Evolutionary conservation across 176 grass and related monocot genomes (phyloP), one percentile per base, ranked within the genome.

Genomic region (Poa annua): DNA sequence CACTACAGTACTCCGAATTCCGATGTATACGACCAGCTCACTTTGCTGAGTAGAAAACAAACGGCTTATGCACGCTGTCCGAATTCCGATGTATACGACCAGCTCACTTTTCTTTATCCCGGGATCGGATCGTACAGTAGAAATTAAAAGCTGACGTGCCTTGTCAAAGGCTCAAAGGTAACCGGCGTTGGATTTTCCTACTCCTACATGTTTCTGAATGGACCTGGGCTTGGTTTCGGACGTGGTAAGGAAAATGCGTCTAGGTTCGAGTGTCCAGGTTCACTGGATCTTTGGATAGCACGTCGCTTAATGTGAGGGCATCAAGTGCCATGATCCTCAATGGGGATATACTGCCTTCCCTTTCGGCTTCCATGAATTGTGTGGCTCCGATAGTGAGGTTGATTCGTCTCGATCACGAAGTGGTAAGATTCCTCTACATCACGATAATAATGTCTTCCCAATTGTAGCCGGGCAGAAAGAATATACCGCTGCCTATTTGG

Each of bases 141-240:
- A 45, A 53, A 85, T 33, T 33, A 8, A 77, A 81, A 0, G 14
- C 70, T 41, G 39, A 8, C 41, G 15, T 26, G 4, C 50, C 71
- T 52, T 33, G 60, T 81, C 54, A 24, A 49, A 44, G 41, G 79
- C 8, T 55, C 63, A 35, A 76, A 48, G 71, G 70, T 47, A 20
- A 59, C 51, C 38, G 47, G 61, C 8, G 12, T 8, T 19, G 16
- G 41, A 34, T 15, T 79, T 66, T 3, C 25, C 3, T 7, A 8
- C 52, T 3, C 25, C 3, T 7, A 8, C 52, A n/a, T 3, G 62
- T 6, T 24, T 21, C 66, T 4, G 67, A 76, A 79, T 74, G 84
- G 48, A 86, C 79, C 74, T 90, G 32, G 79, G 83, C 83, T 20
- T 14, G 36, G 36, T 56, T 56, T 71, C 21, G 11, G 50, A 6